Evolutionary conservation across 345 rosid species (phyloP), one percentile per base, ranked within the genome.

Genomic region (Hibiscus syriacus): DNA sequence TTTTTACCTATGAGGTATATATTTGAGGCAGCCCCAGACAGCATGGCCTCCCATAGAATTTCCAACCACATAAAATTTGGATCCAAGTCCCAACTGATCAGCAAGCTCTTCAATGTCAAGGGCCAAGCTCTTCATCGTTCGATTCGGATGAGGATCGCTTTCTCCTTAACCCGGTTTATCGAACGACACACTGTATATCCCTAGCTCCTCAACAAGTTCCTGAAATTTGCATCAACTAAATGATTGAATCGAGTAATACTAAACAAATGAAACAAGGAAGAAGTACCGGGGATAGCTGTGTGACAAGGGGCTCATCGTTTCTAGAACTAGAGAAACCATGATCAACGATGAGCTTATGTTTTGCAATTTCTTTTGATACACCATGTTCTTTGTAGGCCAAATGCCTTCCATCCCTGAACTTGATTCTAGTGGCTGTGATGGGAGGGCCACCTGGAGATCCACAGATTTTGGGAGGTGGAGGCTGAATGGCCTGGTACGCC

Each of bases 111-210:
- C n/a, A 16, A 81, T 61, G 67, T 85, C 87, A 32, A 75, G 36
- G 12, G 87, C 78, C 64, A 79, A 66, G 57, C 80, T 79, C 75
- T 73, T 80, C 14, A 48, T 23, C 10, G 83, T 79, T 58, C 85
- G 63, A 19, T 67, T 74, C 6, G 63, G 80, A 29, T 85, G 74
- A 1, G 77, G 80, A 58, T 85, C 87, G 60, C 87, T 85, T 72
- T 83, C 82, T 56, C 83, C 84, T 25, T 83, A 81, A 6, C 87
- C 87, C 12, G 86, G 85, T 71, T 70, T 81, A 58, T 83, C 90
- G 26, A 83, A 78, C 4, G 86, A 79, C 56, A 78, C 76, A 34
- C 60, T 3, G 66, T 81, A 70, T 63, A 80, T 48, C 55, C 66
- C 80, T 48, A 80, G 55, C 39, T 83, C 83, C 55, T 83, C 79